Evolutionary conservation across 441 rosid genomes (phyloP), one percentile per base, ranked within the genome.

Genomic region (Croton laevigatus): DNA sequence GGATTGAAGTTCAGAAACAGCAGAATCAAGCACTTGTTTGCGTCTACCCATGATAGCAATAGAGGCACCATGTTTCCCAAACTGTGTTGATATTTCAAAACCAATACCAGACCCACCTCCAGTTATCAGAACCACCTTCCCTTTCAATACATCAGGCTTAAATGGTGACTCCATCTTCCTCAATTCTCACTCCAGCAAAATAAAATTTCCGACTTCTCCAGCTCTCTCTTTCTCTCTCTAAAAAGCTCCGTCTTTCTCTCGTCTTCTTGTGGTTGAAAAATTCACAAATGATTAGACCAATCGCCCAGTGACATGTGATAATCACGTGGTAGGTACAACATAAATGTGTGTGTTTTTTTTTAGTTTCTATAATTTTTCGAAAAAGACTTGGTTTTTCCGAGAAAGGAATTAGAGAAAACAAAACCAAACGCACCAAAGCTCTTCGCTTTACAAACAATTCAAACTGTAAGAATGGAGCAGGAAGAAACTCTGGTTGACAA

Each of bases 61-160:
- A 0, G 84, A 84, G 66, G 93, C 96, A 59, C 98, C 98, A 80
- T 94, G 98, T 65, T 77, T 82, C 3, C 95, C 98, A 37, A 89
- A 83, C 74, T 94, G 96, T 46, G 84, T 73, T 9, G 91, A 81
- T 65, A 94, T 87, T 86, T 90, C 97, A 58, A 85, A 90, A 23
- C 98, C 98, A 58, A 94, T 94, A 13, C 98, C 98, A 0, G 98
- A 94, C 14, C 96, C 97, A 27, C 96, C 98, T 40, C 98, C 97
- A 46, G 97, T 94, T 38, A 94, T 76, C 74, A 91, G 78, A 55
- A 86, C 93, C 5, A 91, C 91, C 68, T 88, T 83, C 13, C 96
- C 97, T 72, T 79, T 82, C 71, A 91, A 62, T 8, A 84, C 71
- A 79, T 84, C 84, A 10, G 74, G 75, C 71, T 81, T 91, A 80